Evolutionary conservation across 805 yeast species (phyloP), one percentile per base, ranked within the genome.

Genomic region (Kodamaea lidongshanica): DNA sequence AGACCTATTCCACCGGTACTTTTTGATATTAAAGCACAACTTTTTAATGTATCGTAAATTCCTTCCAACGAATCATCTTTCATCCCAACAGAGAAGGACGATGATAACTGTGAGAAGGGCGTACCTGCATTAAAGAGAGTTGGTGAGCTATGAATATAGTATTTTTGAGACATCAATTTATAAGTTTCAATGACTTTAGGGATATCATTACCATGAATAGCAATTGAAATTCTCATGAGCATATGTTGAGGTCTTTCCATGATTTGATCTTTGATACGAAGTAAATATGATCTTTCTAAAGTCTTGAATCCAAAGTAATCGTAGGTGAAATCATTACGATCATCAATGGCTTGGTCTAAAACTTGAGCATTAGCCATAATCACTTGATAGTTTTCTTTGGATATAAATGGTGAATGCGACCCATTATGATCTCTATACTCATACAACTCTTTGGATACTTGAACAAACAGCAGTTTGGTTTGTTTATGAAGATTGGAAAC

Each of bases 1-100:
- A 89, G 58, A 19, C 98, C 98, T 40, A 89, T 77, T 35, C 98
- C 98, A 39, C 98, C 98, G 7, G 97, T 89, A 19, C 92, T 74
- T 61, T 89, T 89, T 30, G 95, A 86, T 29, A 89, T 88, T 48
- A 86, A 63, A 8, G 98, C 96, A 46, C 92, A 72, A 39, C 80
- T 78, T 58, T 88, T 82, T 32, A 89, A 69, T 9, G 97, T 86
- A 38, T 83, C 84, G 52, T 84, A 89, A 30, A 89, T 89, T 20
- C 96, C 97, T 40, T 89, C 96, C 38, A 89, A 86, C 4, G 96
- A 88, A 58, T 89, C 98, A 27, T 83, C 95, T 49, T 80, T 77
- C 88, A 85, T 86, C 18, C 89, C 89, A 25, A 89, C 69, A 29
- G 89, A 64, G 67, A 88, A 89, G 61, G 97, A 89, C 9, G 96